Base-by-base conservation (phyloP, 2,329 filamentous ascomycete genomes). In the Claviceps sp. region DNA sequence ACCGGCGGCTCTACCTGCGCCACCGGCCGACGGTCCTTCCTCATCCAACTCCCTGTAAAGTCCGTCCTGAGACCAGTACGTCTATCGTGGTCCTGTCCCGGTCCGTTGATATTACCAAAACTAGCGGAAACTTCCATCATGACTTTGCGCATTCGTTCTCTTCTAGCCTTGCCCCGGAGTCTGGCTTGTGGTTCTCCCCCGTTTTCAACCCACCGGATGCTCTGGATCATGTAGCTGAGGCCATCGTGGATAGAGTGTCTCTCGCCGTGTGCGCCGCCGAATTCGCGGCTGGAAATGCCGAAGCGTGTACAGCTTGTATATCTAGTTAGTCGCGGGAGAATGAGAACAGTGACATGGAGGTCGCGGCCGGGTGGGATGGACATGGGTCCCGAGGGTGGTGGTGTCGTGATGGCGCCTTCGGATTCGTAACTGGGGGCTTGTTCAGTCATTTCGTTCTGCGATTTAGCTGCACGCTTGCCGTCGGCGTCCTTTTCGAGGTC, bases 161-260 rank as follows among this genome's bases (percentile, higher is more conserved):
- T 66, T 4, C 77, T 67, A 1, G 69, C 78, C 59, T 77, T 76
- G 49, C 78, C 78, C 3, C 77, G 70, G 2, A 81, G 70, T 47
- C 78, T 67, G 30, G 74, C 74, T 61, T 80, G 76, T 52, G 70
- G 77, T 56, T 74, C 75, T 0, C 79, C 84, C 13, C 93, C 89
- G 56, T 81, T 77, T 56, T 87, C 84, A 0, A 96, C 87, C 83
- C 90, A 97, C 50, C 89, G 82, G 11, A 95, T 78, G 50, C 82
- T 81, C 55, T 82, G 75, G 47, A 98, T 79, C 76, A 86, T 89
- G 68, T 87, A 97, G 64, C 89, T 95, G 65, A 95, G 79, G 2
- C 90, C 90, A 59, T 95, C 89, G 62, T 96, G 89, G 14, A 74
- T 62, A 5, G 65, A 67, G 51, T 70, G 76, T 13, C 75, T 66